Evolutionary conservation across 768 basidiomycete species (phyloP).

Genomic region (Boletus sensibilis): DNA sequence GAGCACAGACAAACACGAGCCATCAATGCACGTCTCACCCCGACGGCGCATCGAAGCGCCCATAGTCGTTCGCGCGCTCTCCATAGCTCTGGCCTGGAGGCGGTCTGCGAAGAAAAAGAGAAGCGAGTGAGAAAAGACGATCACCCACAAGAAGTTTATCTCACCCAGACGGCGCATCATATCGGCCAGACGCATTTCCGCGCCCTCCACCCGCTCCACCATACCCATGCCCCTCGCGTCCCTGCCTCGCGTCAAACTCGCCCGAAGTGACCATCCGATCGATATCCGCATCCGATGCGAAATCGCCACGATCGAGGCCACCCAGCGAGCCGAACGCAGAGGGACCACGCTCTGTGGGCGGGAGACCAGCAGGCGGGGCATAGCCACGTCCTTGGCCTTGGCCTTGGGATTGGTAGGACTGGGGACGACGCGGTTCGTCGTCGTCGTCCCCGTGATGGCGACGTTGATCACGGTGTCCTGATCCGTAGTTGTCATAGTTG

Average conservation of each 20-base stretch:
- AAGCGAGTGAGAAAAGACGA: background rate
- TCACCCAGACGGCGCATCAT: conserved; percentile 14
- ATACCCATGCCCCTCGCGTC: background rate
- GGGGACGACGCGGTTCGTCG: background rate
- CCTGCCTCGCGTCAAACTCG: background rate
- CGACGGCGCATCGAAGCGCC: conserved; percentile 9
- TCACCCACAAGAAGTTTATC: background rate
- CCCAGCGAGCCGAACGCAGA: conserved; percentile 4
- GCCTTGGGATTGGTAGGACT: background rate
- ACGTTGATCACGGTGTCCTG: background rate
- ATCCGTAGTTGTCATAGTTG: background rate
- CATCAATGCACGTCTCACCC: conserved; percentile 7
- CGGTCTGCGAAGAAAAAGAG: conserved; percentile 1
- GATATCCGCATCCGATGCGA: conserved; percentile 30
- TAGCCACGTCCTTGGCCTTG: background rate
- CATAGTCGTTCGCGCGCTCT: background rate
- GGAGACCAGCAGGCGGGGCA: conserved; percentile 8
- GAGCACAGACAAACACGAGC: background rate
- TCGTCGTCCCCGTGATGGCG: background rate
- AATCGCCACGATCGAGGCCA: conserved; percentile 25
- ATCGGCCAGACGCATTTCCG: background rate
- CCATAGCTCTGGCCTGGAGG: conserved; percentile 5
- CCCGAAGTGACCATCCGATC: conserved; percentile 21
- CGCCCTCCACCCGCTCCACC: background rate
- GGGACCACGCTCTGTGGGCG: background rate